Evolutionary conservation across 179 eudicot genomes (phyloP), one percentile per base, ranked within the genome.

Genomic region (Silene vulgaris): DNA sequence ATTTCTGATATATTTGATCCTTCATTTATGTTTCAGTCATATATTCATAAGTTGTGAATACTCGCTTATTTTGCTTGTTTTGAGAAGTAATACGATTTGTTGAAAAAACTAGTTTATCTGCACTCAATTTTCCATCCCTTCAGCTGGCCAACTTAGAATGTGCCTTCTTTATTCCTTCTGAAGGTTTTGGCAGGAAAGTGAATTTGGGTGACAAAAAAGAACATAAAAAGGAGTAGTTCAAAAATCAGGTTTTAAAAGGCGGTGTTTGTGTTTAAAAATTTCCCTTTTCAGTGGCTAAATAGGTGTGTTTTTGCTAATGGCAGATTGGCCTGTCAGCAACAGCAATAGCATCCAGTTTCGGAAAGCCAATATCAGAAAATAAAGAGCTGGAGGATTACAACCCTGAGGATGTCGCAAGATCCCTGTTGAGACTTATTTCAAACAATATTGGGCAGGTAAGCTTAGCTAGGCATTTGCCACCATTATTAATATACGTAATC

Each of bases 301-400:
- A 2, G 8, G 28, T 50, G 28, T 63, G 29, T 13, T 71, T 45
- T 26, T 1, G 7, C 30, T 11, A 26, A 75, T 79, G 79, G 61
- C 86, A 95, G 99, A 84, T 95, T 84, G 99, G 98, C 45, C 88
- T 95, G 66, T 76, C 91, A 68, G 96, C 97, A 75, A 89, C 96
- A 77, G 80, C 90, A n/a, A 95, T 95, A 71, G 99, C 99, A 78
- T 95, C 93, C 70, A 95, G 97, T 79, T 95, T 95, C 77, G 99
- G 99, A 72, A 95, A 95, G 89, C 87, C 86, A 66, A 65, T 90
- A 67, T 88, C 95, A 74, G 89, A 86, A 82, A 85, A 86, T 79
- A 90, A 88, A 85, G 97, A 88, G 74, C 88, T 89, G n/a, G 84
- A 85, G 77, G 97, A 95, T 76, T 92, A 88, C 83, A 80, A 75